Base-by-base conservation (phyloP, 176 grass and related monocot genomes). In the Eragrostis curvula region DNA sequence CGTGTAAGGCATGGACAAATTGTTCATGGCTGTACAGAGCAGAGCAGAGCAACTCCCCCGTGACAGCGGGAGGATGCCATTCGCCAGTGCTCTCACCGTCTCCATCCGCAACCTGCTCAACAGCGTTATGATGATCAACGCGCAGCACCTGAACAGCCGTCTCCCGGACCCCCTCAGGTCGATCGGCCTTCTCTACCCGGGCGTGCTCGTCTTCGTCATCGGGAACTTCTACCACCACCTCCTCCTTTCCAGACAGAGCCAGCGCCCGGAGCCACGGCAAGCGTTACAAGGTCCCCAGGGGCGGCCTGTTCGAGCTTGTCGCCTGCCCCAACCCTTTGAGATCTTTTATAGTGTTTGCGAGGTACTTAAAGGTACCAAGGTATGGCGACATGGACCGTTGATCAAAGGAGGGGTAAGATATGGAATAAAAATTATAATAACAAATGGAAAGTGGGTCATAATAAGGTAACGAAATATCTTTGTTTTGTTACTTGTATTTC, bases 161-260 rank as follows among this genome's bases (percentile, higher is more conserved):
- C 82, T 87, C 55, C 74, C 87, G 9, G 89, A 92, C 39, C 91
- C 89, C 0, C n/a, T n/a, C 32, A 36, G 32, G 32, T 7, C 75
- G 14, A 53, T 61, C 4, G 73, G 94, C 25, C 79, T 94, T 9
- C 89, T 86, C 23, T 85, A 85, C 69, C 55, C 72, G 0, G 87
- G 91, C 3, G 25, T 82, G 21, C 20, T 52, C 29, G 21, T 85
- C 41, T 88, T 94, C 47, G n/a, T 25, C 25, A 24, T 15, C 0
- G 87, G 87, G 46, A 92, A 92, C 73, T 81, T 90, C 25, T 90
- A 92, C 82, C 89, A 92, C 63, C 87, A 92, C 73, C 47, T n/a
- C n/a, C n/a, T n/a, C n/a, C n/a, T n/a, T n/a, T n/a, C n/a, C n/a
- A n/a, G n/a, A n/a, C n/a, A n/a, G n/a, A n/a, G n/a, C n/a, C n/a